Conservation (phyloP, 139 green algal genomes). For the Monoraphidium neglectum region DNA sequence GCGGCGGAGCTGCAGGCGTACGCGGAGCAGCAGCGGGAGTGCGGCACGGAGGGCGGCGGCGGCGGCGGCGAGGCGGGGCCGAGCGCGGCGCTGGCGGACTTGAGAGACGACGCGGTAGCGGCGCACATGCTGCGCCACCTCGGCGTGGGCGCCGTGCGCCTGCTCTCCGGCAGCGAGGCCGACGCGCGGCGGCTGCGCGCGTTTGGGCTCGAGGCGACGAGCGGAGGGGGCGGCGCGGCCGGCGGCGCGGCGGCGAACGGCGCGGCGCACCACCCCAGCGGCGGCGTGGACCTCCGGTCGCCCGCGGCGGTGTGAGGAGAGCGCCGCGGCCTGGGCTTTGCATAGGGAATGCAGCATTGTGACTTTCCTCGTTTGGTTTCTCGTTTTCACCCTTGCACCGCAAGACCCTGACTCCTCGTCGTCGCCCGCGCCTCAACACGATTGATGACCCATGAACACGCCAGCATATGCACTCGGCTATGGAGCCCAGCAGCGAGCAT, state of each 20-base stretch:
- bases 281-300: no score
- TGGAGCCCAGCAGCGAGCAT: no score
- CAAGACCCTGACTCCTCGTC: no score
- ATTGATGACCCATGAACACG: no score
- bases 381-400: no score
- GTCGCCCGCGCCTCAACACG: no score
- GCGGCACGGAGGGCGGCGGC: conserved; percentile 13
- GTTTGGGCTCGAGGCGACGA: neutral
- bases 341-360: no score
- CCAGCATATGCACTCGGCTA: no score
- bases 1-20: conserved; percentile 41
- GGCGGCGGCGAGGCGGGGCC: neutral
- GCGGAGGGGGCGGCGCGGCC: neutral
- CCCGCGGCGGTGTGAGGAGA: no score
- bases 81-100: conserved; percentile 14
- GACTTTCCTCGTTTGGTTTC: no score
- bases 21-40: conserved; percentile 4
- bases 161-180: neutral
- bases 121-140: conserved; percentile 58
- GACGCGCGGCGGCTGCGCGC: neutral
- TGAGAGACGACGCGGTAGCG: conserved; percentile 43
- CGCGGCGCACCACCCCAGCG: no score
- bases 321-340: no score
- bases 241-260: neutral
- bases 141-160: conserved; percentile 31